Evolutionary conservation across 164 flowering plant genomes (phyloP).

Genomic region (Brasenia schreberi): DNA sequence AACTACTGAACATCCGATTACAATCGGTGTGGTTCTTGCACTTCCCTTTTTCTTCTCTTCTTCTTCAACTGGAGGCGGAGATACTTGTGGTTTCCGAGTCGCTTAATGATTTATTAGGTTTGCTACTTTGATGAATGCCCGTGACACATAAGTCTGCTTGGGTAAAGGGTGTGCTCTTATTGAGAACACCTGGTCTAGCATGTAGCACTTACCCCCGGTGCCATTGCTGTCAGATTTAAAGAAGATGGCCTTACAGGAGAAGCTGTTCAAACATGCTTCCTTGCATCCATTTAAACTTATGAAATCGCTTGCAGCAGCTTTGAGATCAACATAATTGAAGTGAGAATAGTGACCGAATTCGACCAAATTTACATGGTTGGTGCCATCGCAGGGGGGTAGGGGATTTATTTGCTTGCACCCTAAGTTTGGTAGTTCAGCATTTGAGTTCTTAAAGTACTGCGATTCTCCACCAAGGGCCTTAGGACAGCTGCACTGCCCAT

Average conservation of each 20-base stretch:
- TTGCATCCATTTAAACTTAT: background rate
- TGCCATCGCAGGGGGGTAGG: background rate
- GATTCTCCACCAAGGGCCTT: background rate
- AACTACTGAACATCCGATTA: background rate
- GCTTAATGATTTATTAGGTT: background rate
- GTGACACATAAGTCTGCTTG: background rate
- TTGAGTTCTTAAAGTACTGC: background rate
- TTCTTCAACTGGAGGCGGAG: background rate
- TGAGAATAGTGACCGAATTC: background rate
- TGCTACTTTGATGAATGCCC: constrained; percentile 2
- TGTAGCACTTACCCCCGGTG: background rate
- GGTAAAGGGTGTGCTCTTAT: background rate
- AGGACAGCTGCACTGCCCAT: background rate
- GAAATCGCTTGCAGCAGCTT: background rate
- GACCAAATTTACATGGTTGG: background rate
- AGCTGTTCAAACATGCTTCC: constrained; percentile 3
- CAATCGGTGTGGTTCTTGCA: background rate
- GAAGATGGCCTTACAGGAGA: constrained; percentile 1
- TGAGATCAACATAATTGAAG: background rate
- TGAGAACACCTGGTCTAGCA: constrained; percentile 1
- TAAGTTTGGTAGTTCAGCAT: background rate
- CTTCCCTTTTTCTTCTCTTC: background rate
- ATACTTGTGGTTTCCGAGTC: background rate
- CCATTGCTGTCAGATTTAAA: background rate
- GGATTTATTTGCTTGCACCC: background rate